Evolutionary conservation across 2,329 filamentous ascomycete species (phyloP).

Genomic region (Pseudophaeomoniella oleicola): DNA sequence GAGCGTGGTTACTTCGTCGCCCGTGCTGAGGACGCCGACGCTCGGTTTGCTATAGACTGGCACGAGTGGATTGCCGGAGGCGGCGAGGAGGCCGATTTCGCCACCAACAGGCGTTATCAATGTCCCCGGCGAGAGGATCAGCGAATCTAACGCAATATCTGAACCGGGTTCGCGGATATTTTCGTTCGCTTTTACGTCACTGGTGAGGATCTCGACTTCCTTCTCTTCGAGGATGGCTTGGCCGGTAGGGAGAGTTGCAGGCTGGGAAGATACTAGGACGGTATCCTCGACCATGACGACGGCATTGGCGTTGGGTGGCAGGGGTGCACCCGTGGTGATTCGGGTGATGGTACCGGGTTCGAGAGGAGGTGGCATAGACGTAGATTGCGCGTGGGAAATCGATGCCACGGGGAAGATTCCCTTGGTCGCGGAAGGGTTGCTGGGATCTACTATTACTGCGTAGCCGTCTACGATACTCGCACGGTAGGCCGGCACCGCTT

Average conservation of each 20-base stretch:
- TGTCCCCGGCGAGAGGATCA: constrained; percentile 63
- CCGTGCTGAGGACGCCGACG: constrained; percentile 80
- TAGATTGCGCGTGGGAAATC: constrained; percentile 71
- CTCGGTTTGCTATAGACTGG: constrained; percentile 61
- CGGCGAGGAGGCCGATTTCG: constrained; percentile 78
- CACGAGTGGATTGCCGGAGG: constrained; percentile 61
- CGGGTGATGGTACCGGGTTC: constrained; percentile 65
- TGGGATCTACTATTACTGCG: constrained; percentile 49
- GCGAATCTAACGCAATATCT: constrained; percentile 56
- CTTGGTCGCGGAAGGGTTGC: constrained; percentile 28
- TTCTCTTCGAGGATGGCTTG: constrained; percentile 67
- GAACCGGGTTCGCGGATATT: constrained; percentile 88
- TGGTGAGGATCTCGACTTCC: constrained; percentile 72
- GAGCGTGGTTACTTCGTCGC: constrained; percentile 81
- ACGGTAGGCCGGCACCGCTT: constrained; percentile 81
- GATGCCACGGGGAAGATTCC: constrained; percentile 76
- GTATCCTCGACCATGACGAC: constrained; percentile 98
- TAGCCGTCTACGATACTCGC: constrained; percentile 98
- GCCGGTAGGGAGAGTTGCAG: constrained; percentile 1
- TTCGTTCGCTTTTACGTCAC: constrained; percentile 59
- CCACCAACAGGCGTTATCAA: constrained; percentile 77
- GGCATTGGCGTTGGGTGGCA: constrained; percentile 75
- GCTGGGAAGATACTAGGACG: constrained; percentile 54
- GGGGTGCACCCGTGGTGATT: constrained; percentile 86
- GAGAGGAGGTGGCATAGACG: constrained; percentile 46